phyloP scores from a whole-genome alignment of 179 eudicot genomes.

The Heliamphora pulchella region DNA sequence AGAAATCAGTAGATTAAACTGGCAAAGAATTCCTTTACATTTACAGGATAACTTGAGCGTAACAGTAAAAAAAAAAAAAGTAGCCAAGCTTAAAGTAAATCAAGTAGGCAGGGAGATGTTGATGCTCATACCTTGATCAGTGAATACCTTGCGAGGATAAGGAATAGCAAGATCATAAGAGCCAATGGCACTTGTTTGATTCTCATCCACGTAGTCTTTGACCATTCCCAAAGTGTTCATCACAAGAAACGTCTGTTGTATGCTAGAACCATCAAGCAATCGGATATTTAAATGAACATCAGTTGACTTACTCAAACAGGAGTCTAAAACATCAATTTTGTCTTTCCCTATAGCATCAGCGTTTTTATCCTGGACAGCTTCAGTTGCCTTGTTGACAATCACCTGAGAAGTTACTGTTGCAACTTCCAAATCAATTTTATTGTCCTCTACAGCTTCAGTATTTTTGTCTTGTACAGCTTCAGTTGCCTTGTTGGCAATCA shows the following conservation, averaged over 20 bases:
- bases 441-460: constrained; percentile 16
- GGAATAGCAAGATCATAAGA: constrained; percentile 54
- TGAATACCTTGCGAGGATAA: constrained; percentile 59
- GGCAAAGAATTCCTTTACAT: neutral
- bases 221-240: constrained; percentile 41
- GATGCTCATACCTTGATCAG: constrained; percentile 35
- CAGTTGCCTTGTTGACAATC: constrained; percentile 13
- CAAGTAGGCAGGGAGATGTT: neutral
- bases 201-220: constrained; percentile 42
- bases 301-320: constrained; percentile 22
- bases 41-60: neutral
- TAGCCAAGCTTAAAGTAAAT: neutral
- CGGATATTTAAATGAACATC: constrained; percentile 48
- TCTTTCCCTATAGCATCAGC: constrained; percentile 17
- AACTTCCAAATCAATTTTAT: constrained; percentile 18
- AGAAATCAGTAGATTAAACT: no score
- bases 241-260: constrained; percentile 44
- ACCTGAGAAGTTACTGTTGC: constrained; percentile 15
- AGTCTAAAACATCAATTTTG: constrained; percentile 19
- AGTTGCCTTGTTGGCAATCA: constrained; percentile 8
- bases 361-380: constrained; percentile 16
- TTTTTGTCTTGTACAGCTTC: constrained; percentile 15
- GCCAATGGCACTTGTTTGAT: constrained; percentile 29
- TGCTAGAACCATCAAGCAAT: constrained; percentile 42
- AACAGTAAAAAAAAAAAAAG: neutral